Base-by-base conservation (phyloP, 306 rosid species). In the Begonia peltatifolia region DNA sequence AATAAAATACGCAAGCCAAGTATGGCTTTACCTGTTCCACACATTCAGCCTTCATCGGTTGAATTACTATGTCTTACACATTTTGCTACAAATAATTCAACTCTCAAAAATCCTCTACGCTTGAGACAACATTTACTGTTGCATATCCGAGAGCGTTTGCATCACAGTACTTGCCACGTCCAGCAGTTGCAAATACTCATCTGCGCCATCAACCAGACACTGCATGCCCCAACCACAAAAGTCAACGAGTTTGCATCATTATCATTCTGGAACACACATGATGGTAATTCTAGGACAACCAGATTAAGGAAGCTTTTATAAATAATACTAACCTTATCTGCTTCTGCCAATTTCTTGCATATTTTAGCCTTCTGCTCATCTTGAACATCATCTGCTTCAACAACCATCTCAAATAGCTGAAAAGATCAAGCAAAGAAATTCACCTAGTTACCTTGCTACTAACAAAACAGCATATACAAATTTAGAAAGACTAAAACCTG, bases 341-440 rank as follows among this genome's bases (percentile, higher is more conserved):
- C 83, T 79, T 80, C 94, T 7, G 80, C 95, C 72, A 90, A 71
- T 70, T 80, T 86, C 79, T 70, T 90, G 81, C 74, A 75, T 57
- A 90, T 81, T 67, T 82, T 83, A 30, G 94, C 95, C 63, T 79
- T 90, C 75, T 86, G 99, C 71, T 83, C 88, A 69, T 90, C 99
- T 51, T 83, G 73, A 64, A 83, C 48, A 63, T 83, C 93, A 50
- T 70, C 81, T 20, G 74, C 85, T 68, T 71, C 86, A 48, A 90
- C 77, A 60, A 83, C 71, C 63, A 68, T 66, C 46, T 90, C 95
- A 63, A 86, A 77, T 68, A 86, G 70, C 95, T 90, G 77, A 14
- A 50, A 52, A 23, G n/a, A 47, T 47, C 11, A 10, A 14, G 63
- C 12, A 14, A 16, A n/a, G 18, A 17, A 23, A 5, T 0, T 48